Evolutionary conservation across 83 land plant species (phyloP), one percentile per base, ranked within the genome.

Genomic region (Diphasiastrum complanatum): DNA sequence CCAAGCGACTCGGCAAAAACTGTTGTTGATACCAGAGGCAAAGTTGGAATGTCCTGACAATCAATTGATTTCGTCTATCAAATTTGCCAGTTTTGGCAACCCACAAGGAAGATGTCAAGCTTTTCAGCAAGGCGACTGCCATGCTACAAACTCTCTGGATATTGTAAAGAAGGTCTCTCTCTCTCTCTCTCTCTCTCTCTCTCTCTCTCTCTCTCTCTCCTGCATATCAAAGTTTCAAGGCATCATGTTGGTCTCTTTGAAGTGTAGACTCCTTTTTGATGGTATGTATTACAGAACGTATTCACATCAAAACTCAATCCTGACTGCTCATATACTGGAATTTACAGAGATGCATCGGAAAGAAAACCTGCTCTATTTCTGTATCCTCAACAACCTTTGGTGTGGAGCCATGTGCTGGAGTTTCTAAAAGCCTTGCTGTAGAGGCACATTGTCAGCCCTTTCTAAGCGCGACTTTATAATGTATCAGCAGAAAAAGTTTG

Each of bases 31-130:
- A 47, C 70, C 89, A 41, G 53, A 58, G 37, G 40, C 75, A 4
- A 61, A 50, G 10, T 43, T 85, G 54, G 65, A 51, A 16, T 85
- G 89, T 50, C 80, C 80, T 1, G 63, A 60, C 26, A 70, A 64
- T 6, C 65, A 65, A 8, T 32, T 11, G 8, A 81, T 85, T 4
- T 66, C 82, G 1, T 59, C 68, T 26, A 67, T 85, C 1, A 70
- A 65, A 11, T 85, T 85, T 73, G 82, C 85, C 14, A 85, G 89
- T 59, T 85, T 73, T 61, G 85, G 89, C 35, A 79, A 59, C 67
- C 89, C 89, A 0, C 56, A 38, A 5, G 89, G 89, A 33, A 23
- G 35, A 38, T 85, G 89, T 68, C 80, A 78, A 57, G 72, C 78
- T 41, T 85, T 68, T 59, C 36, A 22, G 18, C 64, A 37, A 30